Conservation (phyloP, 164 flowering plant genomes). For the Umbellularia californica region DNA sequence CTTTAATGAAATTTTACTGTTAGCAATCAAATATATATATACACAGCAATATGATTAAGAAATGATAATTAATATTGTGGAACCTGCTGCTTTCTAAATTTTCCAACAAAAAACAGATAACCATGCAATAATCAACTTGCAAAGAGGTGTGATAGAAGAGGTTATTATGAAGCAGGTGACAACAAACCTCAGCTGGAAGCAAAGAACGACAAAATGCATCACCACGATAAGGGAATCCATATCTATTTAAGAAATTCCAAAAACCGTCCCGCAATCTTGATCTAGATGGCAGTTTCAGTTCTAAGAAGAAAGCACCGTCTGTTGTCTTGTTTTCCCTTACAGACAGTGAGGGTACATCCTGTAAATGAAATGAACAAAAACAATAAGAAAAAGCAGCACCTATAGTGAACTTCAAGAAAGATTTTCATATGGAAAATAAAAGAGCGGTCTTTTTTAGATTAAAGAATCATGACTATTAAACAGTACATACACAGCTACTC, state of each 20-base stretch:
- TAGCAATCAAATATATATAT: no score
- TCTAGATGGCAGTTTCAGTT: conserved; percentile 52
- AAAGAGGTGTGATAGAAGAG: not conserved
- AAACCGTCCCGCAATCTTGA: conserved; percentile 27
- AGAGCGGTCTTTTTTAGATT: no score
- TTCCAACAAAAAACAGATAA: not conserved
- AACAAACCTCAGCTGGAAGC: conserved; percentile 81
- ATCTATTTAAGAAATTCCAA: conserved; percentile 80
- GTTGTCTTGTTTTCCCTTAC: conserved; percentile 45
- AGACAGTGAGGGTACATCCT: conserved; percentile 35
- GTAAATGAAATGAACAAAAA: not conserved
- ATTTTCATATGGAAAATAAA: no score
- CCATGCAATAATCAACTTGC: not conserved
- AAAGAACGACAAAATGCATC: conserved; percentile 38
- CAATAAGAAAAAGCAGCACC: not conserved
- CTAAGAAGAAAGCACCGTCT: conserved; percentile 61
- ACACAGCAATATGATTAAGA: no score
- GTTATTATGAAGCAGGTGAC: not conserved
- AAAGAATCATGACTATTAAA: no score
- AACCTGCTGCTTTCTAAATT: not conserved
- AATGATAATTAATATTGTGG: not conserved
- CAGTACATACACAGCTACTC: no score
- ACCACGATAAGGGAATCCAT: conserved; percentile 70
- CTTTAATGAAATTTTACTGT: no score
- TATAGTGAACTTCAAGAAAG: not conserved